Evolutionary conservation across 2,329 filamentous ascomycete genomes (phyloP), one percentile per base, ranked within the genome.

Genomic region (Ceratocystis albifundus): DNA sequence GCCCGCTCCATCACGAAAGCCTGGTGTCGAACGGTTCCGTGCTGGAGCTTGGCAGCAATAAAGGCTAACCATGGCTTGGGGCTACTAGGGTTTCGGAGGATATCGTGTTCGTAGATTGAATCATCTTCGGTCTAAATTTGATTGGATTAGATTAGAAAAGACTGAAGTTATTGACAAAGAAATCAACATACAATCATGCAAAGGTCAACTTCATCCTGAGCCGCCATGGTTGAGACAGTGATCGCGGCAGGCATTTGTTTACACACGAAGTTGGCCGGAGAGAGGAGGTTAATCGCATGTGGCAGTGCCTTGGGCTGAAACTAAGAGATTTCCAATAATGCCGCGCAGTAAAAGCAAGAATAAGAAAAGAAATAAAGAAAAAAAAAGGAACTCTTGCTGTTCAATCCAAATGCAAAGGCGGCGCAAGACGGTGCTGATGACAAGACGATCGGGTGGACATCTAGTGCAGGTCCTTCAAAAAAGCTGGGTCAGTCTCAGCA

Each of bases 21-120:
- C 77, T 96, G 93, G 77, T 97, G 93, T 65, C 90, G 84, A 55
- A 89, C 74, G 57, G 84, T 89, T 71, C 92, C 93, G 81, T 96
- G 88, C 71, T 90, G 88, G 71, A 85, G 79, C 77, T 99, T 99
- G 81, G 89, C 92, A 70, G 90, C 86, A 74, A 93, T 89, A 76
- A 97, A 99, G 71, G 90, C 86, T 67, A 99, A 83, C 94, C 94
- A 99, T 72, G 94, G 92, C 77, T 93, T 95, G 71, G 93, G 85
- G 75, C 86, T 94, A 72, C 87, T 88, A 7, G 86, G 84, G 72
- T 95, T 90, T 71, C 92, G 89, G 70, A 94, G 80, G 69, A 97
- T 86, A 75, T 99, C 94, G 77, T 96, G 92, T 78, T 99, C 95
- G 80, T 97, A 99, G 69, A 96, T 84, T 66, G 89, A 87, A 78